Percentiles rank a stretch among this genome's conserved stretches.
These are phyloP conservation scores for Aspergillus sclerotioniger DNA, from an alignment of 495 filamentous ascomycete species.

Conservation along the genomic window DNA sequence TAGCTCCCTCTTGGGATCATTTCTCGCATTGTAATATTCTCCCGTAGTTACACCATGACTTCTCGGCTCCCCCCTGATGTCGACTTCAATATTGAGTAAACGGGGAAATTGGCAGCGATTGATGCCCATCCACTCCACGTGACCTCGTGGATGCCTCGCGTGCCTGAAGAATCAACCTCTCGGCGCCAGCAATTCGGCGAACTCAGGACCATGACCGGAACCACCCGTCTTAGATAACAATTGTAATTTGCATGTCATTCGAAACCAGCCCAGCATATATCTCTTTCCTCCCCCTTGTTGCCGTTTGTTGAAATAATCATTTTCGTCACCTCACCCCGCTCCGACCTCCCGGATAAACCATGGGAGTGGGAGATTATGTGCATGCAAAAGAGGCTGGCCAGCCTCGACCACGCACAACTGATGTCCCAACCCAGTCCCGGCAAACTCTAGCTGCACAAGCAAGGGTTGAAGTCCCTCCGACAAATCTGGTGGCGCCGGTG, in stretches of 20 bases:
- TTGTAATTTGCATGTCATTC: neutral
- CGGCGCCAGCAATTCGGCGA: neutral
- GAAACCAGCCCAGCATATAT: neutral
- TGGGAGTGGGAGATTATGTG: slow-evolving; percentile 48
- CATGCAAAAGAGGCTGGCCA: slow-evolving; percentile 41
- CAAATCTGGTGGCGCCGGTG: slow-evolving; percentile 21
- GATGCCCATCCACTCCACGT: slow-evolving; percentile 37
- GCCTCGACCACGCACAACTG: slow-evolving; percentile 27
- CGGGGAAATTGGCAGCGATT: neutral
- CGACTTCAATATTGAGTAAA: no score
- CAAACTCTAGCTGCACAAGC: slow-evolving; percentile 38
- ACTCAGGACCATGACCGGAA: neutral
- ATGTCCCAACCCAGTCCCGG: slow-evolving; percentile 29
- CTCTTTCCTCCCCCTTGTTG: neutral
- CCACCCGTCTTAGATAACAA: neutral
- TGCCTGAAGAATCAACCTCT: slow-evolving; percentile 19
- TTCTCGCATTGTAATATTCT: no score
- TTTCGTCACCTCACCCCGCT: neutral
- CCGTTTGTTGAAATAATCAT: neutral
- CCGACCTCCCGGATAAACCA: slow-evolving; percentile 17
- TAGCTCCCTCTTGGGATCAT: no score
- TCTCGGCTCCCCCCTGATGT: no score
- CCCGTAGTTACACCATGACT: no score
- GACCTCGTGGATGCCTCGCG: slow-evolving; percentile 31
- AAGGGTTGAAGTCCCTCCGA: slow-evolving; percentile 33